Evolutionary conservation across 108 stramenopile species (phyloP).

Genomic region (Discostella pseudostelligera): DNA sequence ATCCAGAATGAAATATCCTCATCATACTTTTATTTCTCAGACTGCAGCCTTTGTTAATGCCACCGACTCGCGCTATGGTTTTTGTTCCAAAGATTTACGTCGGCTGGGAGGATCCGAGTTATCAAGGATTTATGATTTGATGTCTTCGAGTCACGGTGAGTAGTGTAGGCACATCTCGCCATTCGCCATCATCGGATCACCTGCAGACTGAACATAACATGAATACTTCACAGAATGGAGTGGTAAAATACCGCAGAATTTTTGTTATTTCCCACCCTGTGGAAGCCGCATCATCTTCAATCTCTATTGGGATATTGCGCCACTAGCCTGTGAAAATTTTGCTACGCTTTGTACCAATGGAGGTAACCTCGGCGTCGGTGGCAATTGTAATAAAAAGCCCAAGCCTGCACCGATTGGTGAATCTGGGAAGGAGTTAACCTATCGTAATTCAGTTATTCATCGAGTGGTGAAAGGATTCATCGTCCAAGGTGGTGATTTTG

Average conservation of each 20-base stretch:
- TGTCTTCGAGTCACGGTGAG: slow-evolving; percentile 76
- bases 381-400: slow-evolving; percentile 34
- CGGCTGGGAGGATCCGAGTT: slow-evolving; percentile 76
- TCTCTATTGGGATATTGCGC: slow-evolving; percentile 78
- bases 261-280: slow-evolving; percentile 11
- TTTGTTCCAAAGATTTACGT: slow-evolving; percentile 63
- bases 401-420: slow-evolving; percentile 67
- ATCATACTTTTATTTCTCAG: background rate
- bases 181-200: background rate
- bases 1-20: too few species aligned
- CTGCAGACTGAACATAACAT: slow-evolving; percentile 12
- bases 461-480: slow-evolving; percentile 82
- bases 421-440: slow-evolving; percentile 81
- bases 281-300: slow-evolving; percentile 69
- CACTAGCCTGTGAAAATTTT: slow-evolving; percentile 91
- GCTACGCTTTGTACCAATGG: slow-evolving; percentile 76
- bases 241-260: slow-evolving; percentile 19
- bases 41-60: slow-evolving; percentile 84
- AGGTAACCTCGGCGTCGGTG: slow-evolving; percentile 9
- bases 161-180: background rate
- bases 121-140: slow-evolving; percentile 61
- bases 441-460: slow-evolving; percentile 72
- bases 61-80: slow-evolving; percentile 78
- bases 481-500: slow-evolving; percentile 96
- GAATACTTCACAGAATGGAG: slow-evolving; percentile 29